Percentiles rank a stretch among this genome's conserved stretches.
Evolutionary conservation across 2,329 filamentous ascomycete species (phyloP).

Genomic region (Paecilomyces variotii): DNA sequence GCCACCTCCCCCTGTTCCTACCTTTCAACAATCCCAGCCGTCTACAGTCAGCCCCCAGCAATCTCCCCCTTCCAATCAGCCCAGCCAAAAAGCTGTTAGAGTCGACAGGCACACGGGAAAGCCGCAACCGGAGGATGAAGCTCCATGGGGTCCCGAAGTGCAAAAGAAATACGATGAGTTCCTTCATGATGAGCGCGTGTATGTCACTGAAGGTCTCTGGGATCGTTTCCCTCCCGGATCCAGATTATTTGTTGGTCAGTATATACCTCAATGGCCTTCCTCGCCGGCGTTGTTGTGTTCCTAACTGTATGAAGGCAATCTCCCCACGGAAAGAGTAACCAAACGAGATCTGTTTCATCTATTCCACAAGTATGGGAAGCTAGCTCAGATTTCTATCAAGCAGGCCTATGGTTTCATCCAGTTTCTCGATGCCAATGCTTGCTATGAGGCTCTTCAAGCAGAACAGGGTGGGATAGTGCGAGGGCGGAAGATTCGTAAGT

Average conservation of each 20-base stretch:
- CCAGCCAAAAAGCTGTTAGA: conserved; percentile 16
- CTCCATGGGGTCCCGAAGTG: conserved; percentile 41
- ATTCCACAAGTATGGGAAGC: conserved; percentile 74
- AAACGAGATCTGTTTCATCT: conserved; percentile 90
- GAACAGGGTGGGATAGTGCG: conserved; percentile 76
- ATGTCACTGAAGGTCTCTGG: conserved; percentile 46
- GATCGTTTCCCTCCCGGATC: conserved; percentile 43
- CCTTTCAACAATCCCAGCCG: conserved; percentile 27
- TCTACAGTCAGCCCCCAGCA: conserved; percentile 17
- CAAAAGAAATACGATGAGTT: conserved; percentile 45
- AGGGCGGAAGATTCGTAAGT: conserved; percentile 89
- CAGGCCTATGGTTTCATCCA: conserved; percentile 96
- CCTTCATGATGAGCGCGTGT: conserved; percentile 42
- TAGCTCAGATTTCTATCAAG: conserved; percentile 94
- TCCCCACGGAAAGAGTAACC: conserved; percentile 85
- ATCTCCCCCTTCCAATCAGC: conserved; percentile 8
- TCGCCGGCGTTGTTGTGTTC: not conserved
- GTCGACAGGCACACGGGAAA: conserved; percentile 18
- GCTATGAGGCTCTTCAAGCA: conserved; percentile 62
- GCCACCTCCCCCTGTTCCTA: conserved; percentile 33
- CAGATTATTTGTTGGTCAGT: conserved; percentile 42
- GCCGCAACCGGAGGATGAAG: conserved; percentile 29
- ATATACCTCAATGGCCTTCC: not conserved
- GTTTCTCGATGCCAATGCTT: conserved; percentile 70
- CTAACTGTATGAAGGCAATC: conserved; percentile 56